phyloP scores from a whole-genome alignment of 106 monocot genomes.

The Apostasia shenzhenica region DNA sequence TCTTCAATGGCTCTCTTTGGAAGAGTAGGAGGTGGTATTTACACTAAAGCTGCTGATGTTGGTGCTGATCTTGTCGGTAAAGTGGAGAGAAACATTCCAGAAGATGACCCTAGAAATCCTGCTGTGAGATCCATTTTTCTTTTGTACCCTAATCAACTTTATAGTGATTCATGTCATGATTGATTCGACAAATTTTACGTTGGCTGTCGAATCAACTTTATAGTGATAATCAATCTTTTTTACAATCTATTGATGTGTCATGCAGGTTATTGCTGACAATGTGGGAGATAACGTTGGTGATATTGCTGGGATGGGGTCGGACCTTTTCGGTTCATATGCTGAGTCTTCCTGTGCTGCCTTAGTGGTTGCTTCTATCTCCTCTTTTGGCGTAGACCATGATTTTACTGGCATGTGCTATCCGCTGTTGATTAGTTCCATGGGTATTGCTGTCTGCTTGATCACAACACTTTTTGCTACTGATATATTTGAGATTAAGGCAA shows the following conservation, averaged over 20 bases:
- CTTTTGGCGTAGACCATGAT: conserved; percentile 61
- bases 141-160: neutral
- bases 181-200: neutral
- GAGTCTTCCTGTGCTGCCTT: conserved; percentile 71
- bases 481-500: conserved; percentile 56
- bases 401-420: conserved; percentile 64
- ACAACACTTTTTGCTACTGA: conserved; percentile 72
- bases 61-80: conserved; percentile 83
- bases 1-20: conserved; percentile 82
- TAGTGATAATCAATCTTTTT: neutral
- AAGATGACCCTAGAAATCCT: conserved; percentile 74
- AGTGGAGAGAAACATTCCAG: conserved; percentile 73
- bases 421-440: conserved; percentile 58
- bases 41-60: conserved; percentile 76
- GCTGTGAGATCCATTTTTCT: conserved; percentile 35
- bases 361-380: conserved; percentile 67
- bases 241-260: neutral
- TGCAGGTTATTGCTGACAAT: conserved; percentile 74
- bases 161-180: no score
- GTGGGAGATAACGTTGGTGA: conserved; percentile 77
- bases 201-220: neutral
- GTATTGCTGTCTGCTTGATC: conserved; percentile 52
- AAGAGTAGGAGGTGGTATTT: conserved; percentile 68
- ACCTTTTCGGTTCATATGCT: conserved; percentile 66
- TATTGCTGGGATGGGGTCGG: conserved; percentile 81